A percentile compares a stretch with the other conserved stretches of the same genome.
phyloP scores from a whole-genome alignment of 2,329 filamentous ascomycete species.

The Arthrobotrys sinensis region DNA sequence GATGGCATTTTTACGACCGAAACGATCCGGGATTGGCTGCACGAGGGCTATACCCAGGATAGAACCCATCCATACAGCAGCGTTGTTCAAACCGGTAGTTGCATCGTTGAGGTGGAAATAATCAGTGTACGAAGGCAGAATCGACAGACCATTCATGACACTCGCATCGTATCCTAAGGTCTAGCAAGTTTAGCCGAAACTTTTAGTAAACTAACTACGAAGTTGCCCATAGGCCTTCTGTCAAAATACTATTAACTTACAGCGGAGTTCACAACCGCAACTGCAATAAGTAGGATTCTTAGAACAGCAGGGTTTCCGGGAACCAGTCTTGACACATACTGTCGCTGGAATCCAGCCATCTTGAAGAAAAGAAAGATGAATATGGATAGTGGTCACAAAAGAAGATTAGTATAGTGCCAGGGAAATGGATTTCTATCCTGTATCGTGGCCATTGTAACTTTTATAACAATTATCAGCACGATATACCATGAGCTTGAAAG shows the following conservation, averaged over 20 bases:
- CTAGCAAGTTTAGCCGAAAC: not conserved
- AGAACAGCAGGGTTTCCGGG: conserved; percentile 36
- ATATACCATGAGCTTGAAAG: too few relatives aligned
- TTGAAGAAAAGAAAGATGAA: not conserved
- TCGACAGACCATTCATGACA: conserved; percentile 74
- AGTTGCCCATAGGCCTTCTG: not conserved
- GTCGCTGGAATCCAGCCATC: conserved; percentile 42
- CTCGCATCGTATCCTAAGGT: conserved; percentile 69
- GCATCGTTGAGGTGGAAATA: conserved; percentile 73
- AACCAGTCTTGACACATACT: conserved; percentile 38
- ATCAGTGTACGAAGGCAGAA: conserved; percentile 73
- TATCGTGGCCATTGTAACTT: not conserved
- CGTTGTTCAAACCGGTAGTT: conserved; percentile 73
- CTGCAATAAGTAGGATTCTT: conserved; percentile 36
- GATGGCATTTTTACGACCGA: conserved; percentile 69
- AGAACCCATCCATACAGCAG: conserved; percentile 73
- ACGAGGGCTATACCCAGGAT: conserved; percentile 66
- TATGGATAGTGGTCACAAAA: not conserved
- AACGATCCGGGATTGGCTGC: conserved; percentile 67
- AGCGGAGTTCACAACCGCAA: conserved; percentile 51
- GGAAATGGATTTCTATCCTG: not conserved
- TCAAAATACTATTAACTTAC: conserved; percentile 25
- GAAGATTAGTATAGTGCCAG: not conserved
- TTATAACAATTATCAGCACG: not conserved
- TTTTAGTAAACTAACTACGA: not conserved